Conservation (phyloP, 768 basidiomycete genomes). For the Rhizopogon rudus region DNA sequence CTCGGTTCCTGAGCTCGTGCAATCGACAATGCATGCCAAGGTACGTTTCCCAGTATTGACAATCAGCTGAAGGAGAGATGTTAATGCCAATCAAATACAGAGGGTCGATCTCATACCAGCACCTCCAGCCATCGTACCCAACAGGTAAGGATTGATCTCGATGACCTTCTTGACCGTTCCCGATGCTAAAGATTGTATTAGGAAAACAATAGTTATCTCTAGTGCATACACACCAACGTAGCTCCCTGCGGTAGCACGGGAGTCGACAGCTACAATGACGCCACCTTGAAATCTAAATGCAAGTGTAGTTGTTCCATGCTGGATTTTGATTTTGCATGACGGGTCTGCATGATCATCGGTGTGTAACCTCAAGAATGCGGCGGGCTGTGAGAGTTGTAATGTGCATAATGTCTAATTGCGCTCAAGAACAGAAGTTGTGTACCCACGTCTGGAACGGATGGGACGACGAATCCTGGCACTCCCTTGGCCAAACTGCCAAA, state of each 20-base stretch:
- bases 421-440: neutral
- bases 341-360: constrained; percentile 96
- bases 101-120: constrained; percentile 57
- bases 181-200: constrained; percentile 50
- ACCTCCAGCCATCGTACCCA: constrained; percentile 99
- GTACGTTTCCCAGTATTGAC: constrained; percentile 98
- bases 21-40: constrained; percentile 96
- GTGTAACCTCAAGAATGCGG: constrained; percentile 86
- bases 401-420: neutral
- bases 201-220: neutral
- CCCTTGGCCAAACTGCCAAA: constrained; percentile 72
- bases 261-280: constrained; percentile 99
- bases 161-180: constrained; percentile 99
- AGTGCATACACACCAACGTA: constrained; percentile 72
- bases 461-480: constrained; percentile 67
- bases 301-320: constrained; percentile 97
- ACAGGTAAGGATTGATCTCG: constrained; percentile 96
- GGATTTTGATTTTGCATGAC: constrained; percentile 93
- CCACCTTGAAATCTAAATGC: constrained; percentile 97
- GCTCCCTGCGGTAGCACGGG: constrained; percentile 93
- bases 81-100: constrained; percentile 2
- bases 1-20: constrained; percentile 92
- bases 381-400: constrained; percentile 52
- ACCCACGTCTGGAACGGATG: constrained; percentile 73
- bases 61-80: constrained; percentile 59